phyloP scores from a whole-genome alignment of 2,329 filamentous ascomycete species.

The Alternaria infectoria region DNA sequence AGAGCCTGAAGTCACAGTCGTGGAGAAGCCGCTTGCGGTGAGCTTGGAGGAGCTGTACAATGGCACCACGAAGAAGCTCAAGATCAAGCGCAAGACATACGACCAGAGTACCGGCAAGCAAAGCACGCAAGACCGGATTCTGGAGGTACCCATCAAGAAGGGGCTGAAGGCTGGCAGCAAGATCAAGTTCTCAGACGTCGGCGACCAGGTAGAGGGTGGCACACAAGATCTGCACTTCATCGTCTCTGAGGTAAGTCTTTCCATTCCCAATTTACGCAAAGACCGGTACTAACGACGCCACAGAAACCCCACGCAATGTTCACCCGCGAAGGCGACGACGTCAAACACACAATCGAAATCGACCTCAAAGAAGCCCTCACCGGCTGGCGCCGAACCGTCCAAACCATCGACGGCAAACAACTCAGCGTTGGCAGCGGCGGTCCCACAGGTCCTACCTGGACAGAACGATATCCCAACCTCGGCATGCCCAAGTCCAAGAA shows the following conservation, averaged over 20 bases:
- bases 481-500: slow-evolving; percentile 97
- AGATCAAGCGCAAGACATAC: slow-evolving; percentile 95
- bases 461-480: slow-evolving; percentile 80
- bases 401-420: slow-evolving; percentile 90
- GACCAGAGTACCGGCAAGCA: slow-evolving; percentile 81
- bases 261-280: neutral
- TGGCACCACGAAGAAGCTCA: slow-evolving; percentile 94
- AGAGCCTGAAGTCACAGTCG: slow-evolving; percentile 86
- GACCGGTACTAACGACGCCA: slow-evolving; percentile 23
- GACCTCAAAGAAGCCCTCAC: slow-evolving; percentile 92
- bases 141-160: slow-evolving; percentile 94
- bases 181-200: slow-evolving; percentile 98
- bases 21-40: slow-evolving; percentile 82
- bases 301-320: slow-evolving; percentile 88
- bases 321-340: slow-evolving; percentile 85
- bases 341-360: slow-evolving; percentile 79
- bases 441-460: slow-evolving; percentile 83
- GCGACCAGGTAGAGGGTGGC: slow-evolving; percentile 94
- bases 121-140: slow-evolving; percentile 83
- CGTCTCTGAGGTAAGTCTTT: slow-evolving; percentile 78
- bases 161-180: slow-evolving; percentile 96
- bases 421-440: slow-evolving; percentile 79
- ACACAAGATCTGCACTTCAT: slow-evolving; percentile 96
- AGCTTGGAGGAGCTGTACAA: slow-evolving; percentile 87
- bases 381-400: slow-evolving; percentile 89